Base-by-base conservation (phyloP, 495 filamentous ascomycete species). In the Penicillium steckii region DNA sequence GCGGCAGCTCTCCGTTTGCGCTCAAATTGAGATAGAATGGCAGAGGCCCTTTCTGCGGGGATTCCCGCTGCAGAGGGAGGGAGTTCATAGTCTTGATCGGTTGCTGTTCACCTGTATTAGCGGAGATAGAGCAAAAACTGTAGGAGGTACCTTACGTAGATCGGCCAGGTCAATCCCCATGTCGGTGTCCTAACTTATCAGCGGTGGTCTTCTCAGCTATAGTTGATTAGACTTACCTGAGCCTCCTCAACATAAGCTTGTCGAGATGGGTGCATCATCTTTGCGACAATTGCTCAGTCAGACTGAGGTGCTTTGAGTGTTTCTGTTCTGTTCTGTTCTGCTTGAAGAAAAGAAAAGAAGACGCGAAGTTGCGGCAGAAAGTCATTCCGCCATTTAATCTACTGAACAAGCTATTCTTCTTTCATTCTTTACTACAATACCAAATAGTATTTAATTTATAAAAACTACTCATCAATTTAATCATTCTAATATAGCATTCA, bases 221-320 rank as follows among this genome's bases (percentile, higher is more conserved):
- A n/a, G n/a, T n/a, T n/a, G n/a, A n/a, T n/a, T n/a, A n/a, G n/a
- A n/a, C 29, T 32, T 32, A 32, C 82, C 19, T 87, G 82, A 18
- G 75, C 85, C 60, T 96, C 94, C 77, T 97, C 94, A 55, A 97
- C 90, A 72, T 95, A 96, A n/a, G 94, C 92, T 68, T 92, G 88
- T 57, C 94, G 80, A 59, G 94, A 81, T 32, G 94, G 94, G 75
- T 97, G 94, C 77, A 97, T 91, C 83, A 83, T 83, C 50, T 67
- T 81, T 71, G 57, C 53, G 44, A 50, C 8, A 41, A 50, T 57
- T 8, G 38, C 38, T 41, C n/a, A n/a, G 19, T 8, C 19, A 10
- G 38, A 8, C 13, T 41, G 17, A 26, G 8, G 18, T 24, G 37
- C 7, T 43, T 15, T 17, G 33, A 18, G 9, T 35, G 8, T 19